Conservation (phyloP, 352 stramenopile species). For the Globisporangium emineosum region DNA sequence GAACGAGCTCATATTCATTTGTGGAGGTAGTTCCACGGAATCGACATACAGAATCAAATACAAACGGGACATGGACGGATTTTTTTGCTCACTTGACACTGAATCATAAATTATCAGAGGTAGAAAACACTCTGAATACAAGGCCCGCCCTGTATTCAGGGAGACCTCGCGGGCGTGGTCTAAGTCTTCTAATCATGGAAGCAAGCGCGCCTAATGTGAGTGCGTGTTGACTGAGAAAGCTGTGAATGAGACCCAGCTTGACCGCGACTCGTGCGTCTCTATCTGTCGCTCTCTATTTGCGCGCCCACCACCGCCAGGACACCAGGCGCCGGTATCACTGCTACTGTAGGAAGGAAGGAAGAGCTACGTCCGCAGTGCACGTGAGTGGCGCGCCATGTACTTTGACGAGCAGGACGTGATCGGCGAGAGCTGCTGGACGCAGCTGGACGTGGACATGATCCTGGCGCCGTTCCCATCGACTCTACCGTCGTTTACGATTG, state of each 20-base stretch:
- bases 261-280: neutral
- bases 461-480: neutral
- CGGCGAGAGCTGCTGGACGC: constrained; percentile 29
- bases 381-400: constrained; percentile 20
- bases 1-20: no score
- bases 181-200: constrained; percentile 12
- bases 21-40: no score
- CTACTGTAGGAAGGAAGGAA: neutral
- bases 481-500: neutral
- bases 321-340: neutral
- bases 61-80: no score
- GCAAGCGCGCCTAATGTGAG: neutral
- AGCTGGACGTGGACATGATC: constrained; percentile 23
- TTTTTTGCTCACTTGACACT: no score
- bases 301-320: neutral
- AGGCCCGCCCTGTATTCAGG: no score
- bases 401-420: constrained; percentile 31
- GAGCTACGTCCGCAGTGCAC: neutral
- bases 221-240: neutral
- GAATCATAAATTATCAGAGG: no score
- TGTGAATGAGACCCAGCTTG: neutral
- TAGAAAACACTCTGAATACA: no score
- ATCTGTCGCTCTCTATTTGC: constrained; percentile 4
- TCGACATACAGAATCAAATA: no score
- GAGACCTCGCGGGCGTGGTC: no score